Evolutionary conservation across 75 land plant genomes (phyloP).

Genomic region (Azolla pinnata): DNA sequence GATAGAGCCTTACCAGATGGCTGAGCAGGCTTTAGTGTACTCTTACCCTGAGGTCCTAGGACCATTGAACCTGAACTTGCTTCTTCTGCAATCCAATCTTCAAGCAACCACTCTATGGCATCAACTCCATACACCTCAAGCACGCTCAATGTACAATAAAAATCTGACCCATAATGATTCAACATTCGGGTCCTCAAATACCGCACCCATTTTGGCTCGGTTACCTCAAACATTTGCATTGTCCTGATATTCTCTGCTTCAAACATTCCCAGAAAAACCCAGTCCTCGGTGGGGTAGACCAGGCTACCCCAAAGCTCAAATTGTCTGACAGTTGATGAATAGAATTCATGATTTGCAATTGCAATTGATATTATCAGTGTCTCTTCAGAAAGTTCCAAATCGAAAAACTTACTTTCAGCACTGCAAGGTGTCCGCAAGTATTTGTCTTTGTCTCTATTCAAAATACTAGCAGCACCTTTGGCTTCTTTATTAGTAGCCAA

Average conservation of each 20-base stretch:
- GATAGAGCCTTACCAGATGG: background rate
- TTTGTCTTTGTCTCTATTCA: slow-evolving; percentile 69
- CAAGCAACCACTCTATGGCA: slow-evolving; percentile 81
- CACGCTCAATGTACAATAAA: slow-evolving; percentile 78
- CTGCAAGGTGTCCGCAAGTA: slow-evolving; percentile 88
- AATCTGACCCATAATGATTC: slow-evolving; percentile 82
- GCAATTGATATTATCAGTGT: slow-evolving; percentile 62
- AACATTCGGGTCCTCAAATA: slow-evolving; percentile 61
- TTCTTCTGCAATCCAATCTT: slow-evolving; percentile 60
- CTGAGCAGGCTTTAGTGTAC: background rate
- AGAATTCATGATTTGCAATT: slow-evolving; percentile 79
- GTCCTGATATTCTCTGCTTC: slow-evolving; percentile 71
- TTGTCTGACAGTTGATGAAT: slow-evolving; percentile 78
- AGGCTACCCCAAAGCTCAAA: slow-evolving; percentile 71
- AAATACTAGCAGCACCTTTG: slow-evolving; percentile 69
- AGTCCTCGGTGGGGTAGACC: slow-evolving; percentile 60
- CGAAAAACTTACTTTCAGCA: slow-evolving; percentile 58
- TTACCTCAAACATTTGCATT: slow-evolving; percentile 49
- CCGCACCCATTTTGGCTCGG: slow-evolving; percentile 86
- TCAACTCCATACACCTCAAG: slow-evolving; percentile 86
- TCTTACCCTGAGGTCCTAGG: background rate
- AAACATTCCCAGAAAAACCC: slow-evolving; percentile 57
- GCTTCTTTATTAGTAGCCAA: slow-evolving; percentile 75
- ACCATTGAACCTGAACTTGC: no score
- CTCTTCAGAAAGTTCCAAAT: slow-evolving; percentile 78